A percentile compares a stretch with the other conserved stretches of the same genome.
phyloP scores from a whole-genome alignment of 345 rosid species.

The Ceriops tagal region DNA sequence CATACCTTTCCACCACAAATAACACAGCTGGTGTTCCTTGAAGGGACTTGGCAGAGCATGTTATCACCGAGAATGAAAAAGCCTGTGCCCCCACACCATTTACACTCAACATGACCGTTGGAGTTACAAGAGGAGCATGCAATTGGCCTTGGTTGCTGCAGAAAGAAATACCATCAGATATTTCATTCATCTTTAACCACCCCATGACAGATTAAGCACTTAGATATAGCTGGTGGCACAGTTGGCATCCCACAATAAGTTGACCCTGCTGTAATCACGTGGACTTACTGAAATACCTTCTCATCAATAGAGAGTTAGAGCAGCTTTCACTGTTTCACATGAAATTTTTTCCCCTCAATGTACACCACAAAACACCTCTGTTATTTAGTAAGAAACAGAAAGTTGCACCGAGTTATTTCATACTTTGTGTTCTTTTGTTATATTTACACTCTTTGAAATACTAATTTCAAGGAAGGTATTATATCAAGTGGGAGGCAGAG shows the following conservation, averaged over 20 bases:
- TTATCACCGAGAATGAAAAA: conserved; percentile 86
- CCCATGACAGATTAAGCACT: no score
- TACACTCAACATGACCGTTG: conserved; percentile 72
- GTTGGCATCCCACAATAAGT: background rate
- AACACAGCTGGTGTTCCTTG: conserved; percentile 75
- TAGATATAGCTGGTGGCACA: background rate
- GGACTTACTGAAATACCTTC: no score
- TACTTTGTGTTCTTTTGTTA: no score
- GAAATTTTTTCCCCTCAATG: no score
- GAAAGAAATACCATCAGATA: background rate
- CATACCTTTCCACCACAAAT: conserved; percentile 80
- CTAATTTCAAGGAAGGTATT: background rate
- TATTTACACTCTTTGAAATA: background rate
- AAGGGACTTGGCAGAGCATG: conserved; percentile 93
- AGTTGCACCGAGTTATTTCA: no score
- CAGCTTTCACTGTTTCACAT: no score
- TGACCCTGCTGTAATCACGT: background rate
- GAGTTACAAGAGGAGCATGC: conserved; percentile 64
- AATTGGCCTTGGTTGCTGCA: conserved; percentile 84
- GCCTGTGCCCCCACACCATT: conserved; percentile 93
- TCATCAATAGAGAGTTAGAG: no score
- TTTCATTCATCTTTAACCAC: background rate
- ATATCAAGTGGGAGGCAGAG: background rate
- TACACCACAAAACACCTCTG: no score
- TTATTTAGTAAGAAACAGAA: no score